Evolutionary conservation across 1,284 basidiomycete species (phyloP).

Genomic region (Pulchroboletus neoregius): DNA sequence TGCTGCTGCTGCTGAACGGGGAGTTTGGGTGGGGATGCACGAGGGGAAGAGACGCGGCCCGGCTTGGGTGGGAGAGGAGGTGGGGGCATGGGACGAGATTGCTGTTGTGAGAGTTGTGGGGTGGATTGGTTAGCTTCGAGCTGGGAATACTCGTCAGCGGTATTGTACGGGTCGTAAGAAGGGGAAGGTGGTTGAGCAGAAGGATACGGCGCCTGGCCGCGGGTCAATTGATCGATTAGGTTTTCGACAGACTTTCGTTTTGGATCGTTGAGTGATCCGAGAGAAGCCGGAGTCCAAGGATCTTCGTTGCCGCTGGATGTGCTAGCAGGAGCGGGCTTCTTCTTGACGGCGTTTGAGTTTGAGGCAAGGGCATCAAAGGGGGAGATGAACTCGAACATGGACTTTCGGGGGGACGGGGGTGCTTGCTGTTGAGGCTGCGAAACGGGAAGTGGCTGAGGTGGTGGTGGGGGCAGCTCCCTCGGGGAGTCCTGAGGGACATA

Average conservation of each 20-base stretch:
- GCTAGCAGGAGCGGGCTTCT: constrained; percentile 51
- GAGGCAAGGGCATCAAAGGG: constrained; percentile 71
- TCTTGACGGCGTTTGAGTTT: constrained; percentile 46
- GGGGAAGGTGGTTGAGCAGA: constrained; percentile 37
- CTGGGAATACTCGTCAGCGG: constrained; percentile 46
- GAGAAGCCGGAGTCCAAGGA: constrained; percentile 45
- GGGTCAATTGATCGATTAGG: constrained; percentile 64
- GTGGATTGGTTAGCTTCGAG: constrained; percentile 42
- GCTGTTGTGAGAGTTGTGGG: constrained; percentile 30
- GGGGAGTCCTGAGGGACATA: constrained; percentile 45
- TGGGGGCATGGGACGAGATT: constrained; percentile 35
- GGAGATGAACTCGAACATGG: constrained; percentile 78
- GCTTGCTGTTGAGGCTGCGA: constrained; percentile 41
- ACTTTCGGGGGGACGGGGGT: constrained; percentile 67
- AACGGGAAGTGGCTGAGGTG: constrained; percentile 28
- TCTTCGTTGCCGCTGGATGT: constrained; percentile 52
- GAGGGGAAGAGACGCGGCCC: constrained; percentile 51
- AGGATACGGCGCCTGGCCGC: constrained; percentile 43
- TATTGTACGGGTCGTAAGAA: constrained; percentile 40
- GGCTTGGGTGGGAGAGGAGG: constrained; percentile 53
- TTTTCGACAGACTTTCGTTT: constrained; percentile 78
- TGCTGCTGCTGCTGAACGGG: constrained; percentile 40
- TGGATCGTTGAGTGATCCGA: constrained; percentile 45
- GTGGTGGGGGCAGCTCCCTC: constrained; percentile 35
- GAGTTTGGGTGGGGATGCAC: constrained; percentile 60